These are phyloP conservation scores for Yamadazyma paraphyllophila DNA, from an alignment of 805 yeast species.

Conservation along the genomic window DNA sequence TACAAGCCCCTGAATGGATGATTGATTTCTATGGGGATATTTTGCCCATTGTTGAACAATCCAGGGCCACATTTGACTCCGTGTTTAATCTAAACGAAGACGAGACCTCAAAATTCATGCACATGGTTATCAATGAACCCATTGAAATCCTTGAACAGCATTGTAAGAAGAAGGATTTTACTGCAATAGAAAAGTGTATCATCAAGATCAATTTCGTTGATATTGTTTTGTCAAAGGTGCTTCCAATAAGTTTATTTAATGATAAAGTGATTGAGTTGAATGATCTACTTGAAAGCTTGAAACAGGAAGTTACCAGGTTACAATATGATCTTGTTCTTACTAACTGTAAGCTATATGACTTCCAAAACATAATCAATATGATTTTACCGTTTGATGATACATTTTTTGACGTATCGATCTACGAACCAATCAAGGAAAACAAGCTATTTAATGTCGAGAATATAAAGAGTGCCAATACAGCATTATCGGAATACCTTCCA, in stretches of 20 bases:
- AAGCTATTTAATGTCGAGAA: slow-evolving; percentile 48
- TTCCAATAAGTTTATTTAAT: slow-evolving; percentile 43
- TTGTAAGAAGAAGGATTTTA: slow-evolving; percentile 24
- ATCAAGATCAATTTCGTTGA: slow-evolving; percentile 61
- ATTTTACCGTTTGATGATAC: slow-evolving; percentile 65
- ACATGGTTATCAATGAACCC: slow-evolving; percentile 47
- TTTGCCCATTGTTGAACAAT: slow-evolving; percentile 53
- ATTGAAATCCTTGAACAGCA: slow-evolving; percentile 38
- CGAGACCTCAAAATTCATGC: slow-evolving; percentile 35
- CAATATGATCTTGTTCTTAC: slow-evolving; percentile 50
- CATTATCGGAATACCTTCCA: slow-evolving; percentile 54
- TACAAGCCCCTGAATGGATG: slow-evolving; percentile 84
- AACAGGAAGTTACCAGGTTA: slow-evolving; percentile 38
- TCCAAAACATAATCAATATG: slow-evolving; percentile 65
- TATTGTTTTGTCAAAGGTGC: slow-evolving; percentile 51
- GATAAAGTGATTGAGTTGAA: slow-evolving; percentile 35
- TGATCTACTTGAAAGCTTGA: slow-evolving; percentile 31
- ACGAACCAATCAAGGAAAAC: slow-evolving; percentile 64
- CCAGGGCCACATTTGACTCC: slow-evolving; percentile 25
- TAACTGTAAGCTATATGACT: slow-evolving; percentile 55
- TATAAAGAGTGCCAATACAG: slow-evolving; percentile 42
- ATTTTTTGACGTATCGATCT: slow-evolving; percentile 57
- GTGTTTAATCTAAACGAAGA: slow-evolving; percentile 41
- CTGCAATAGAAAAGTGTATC: slow-evolving; percentile 38
- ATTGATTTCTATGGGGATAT: slow-evolving; percentile 61